phyloP scores from a whole-genome alignment of 2,329 filamentous ascomycete genomes.

The Penicillium italicum region DNA sequence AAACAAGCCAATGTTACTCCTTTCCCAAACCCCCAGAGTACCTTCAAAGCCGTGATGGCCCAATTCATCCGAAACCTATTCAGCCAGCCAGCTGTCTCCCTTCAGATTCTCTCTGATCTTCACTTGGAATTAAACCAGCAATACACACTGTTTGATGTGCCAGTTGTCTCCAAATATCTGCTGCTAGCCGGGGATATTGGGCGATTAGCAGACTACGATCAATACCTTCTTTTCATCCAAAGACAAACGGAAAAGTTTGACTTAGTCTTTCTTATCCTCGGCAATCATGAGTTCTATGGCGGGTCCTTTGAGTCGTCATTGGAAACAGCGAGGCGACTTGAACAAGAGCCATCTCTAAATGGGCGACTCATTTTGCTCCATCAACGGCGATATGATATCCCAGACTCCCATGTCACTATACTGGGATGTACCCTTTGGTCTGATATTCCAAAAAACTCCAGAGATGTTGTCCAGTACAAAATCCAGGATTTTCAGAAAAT shows the following conservation, averaged over 20 bases:
- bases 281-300: constrained; percentile 34
- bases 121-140: constrained; percentile 31
- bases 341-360: constrained; percentile 27
- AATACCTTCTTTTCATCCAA: constrained; percentile 25
- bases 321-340: constrained; percentile 25
- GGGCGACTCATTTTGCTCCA: constrained; percentile 30
- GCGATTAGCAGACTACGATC: constrained; percentile 25
- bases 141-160: constrained; percentile 22
- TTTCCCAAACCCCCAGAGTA: too few relatives aligned
- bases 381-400: constrained; percentile 25
- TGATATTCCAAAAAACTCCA: constrained; percentile 42
- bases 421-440: constrained; percentile 60
- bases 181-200: constrained; percentile 30
- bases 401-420: constrained; percentile 43
- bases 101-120: constrained; percentile 32
- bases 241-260: constrained; percentile 20
- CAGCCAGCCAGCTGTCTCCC: constrained; percentile 5
- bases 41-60: neutral
- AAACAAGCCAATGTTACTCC: too few relatives aligned
- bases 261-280: constrained; percentile 25
- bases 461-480: constrained; percentile 42
- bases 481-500: constrained; percentile 57
- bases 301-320: constrained; percentile 21
- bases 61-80: neutral
- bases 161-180: constrained; percentile 18